Evolutionary conservation across 2,329 filamentous ascomycete genomes (phyloP).

Genomic region (Diaporthe velutina): DNA sequence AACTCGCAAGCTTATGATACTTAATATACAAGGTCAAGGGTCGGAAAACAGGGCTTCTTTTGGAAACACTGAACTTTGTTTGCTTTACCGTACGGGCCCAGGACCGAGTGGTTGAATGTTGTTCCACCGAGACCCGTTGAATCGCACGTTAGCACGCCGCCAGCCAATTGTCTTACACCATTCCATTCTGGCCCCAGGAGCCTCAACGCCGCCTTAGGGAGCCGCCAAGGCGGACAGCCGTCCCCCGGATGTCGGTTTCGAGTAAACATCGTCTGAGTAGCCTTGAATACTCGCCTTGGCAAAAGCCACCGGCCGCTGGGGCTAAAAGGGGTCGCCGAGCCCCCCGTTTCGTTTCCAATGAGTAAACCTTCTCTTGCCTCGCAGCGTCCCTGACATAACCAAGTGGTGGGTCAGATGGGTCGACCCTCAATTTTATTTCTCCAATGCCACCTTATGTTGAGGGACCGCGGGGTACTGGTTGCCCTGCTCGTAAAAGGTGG

Average conservation of each 20-base stretch:
- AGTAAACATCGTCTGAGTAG: slow-evolving; percentile 1
- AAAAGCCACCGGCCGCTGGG: neutral
- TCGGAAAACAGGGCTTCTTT: neutral
- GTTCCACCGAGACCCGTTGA: neutral
- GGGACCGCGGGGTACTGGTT: neutral
- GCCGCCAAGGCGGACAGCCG: slow-evolving; percentile 14
- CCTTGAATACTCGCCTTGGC: neutral
- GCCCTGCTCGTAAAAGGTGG: neutral
- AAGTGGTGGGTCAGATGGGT: slow-evolving; percentile 10
- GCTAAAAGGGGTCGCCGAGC: slow-evolving; percentile 9
- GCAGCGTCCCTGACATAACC: neutral
- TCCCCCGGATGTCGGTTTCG: slow-evolving; percentile 6
- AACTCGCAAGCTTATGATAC: neutral
- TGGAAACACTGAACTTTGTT: neutral
- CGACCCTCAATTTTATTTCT: neutral
- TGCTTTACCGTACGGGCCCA: neutral
- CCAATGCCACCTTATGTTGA: neutral
- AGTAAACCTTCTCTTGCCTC: neutral
- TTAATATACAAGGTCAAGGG: neutral
- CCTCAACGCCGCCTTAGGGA: slow-evolving; percentile 2
- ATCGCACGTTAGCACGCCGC: neutral
- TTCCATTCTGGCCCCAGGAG: neutral
- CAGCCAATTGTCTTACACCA: slow-evolving; percentile 21
- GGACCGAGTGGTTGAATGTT: neutral
- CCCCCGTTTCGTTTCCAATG: slow-evolving; percentile 3